Evolutionary conservation across 1,139 yeast species (phyloP), one percentile per base, ranked within the genome.

Genomic region (Williopsis jadinii): DNA sequence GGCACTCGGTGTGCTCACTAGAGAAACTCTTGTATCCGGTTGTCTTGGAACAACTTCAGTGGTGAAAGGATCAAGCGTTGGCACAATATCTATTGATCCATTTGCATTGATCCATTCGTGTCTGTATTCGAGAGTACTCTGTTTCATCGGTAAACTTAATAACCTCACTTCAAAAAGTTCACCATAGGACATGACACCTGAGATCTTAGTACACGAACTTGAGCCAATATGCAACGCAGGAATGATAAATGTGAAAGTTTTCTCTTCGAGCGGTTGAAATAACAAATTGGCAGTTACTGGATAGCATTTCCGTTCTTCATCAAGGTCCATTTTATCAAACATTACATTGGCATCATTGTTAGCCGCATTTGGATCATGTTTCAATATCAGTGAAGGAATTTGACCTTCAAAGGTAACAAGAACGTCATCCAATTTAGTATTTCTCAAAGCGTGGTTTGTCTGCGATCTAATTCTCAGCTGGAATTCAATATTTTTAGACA

Each of bases 41-140:
- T 57, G 48, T 32, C 61, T 55, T n/a, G 70, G 68, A 3, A 60
- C 42, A 5, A 63, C 53, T 31, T 59, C 61, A 39, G 56, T 53
- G 9, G 41, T 39, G 13, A 40, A 39, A 9, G 56, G 60, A 5
- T 42, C 41, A 2, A 41, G 39, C 1, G 44, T 35, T 8, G 51
- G 45, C 8, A 54, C 33, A 3, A 56, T 45, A n/a, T 53, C 51
- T 30, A 43, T 44, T 2, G 11, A 36, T 2, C 39, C 36, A 9
- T 29, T 31, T 11, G 30, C 34, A 29, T 42, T 38, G 11, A 19
- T 9, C 55, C 54, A 52, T 9, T 33, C 13, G 35, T 47, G 43
- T 24, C 48, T 41, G 8, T 39, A 40, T 36, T 44, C 28, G 13
- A 46, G 45, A 1, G 42, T 36, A 11, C 42, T 45, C 1, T 35